phyloP scores from a whole-genome alignment of 805 yeast species.

The Pichia membranifaciens region DNA sequence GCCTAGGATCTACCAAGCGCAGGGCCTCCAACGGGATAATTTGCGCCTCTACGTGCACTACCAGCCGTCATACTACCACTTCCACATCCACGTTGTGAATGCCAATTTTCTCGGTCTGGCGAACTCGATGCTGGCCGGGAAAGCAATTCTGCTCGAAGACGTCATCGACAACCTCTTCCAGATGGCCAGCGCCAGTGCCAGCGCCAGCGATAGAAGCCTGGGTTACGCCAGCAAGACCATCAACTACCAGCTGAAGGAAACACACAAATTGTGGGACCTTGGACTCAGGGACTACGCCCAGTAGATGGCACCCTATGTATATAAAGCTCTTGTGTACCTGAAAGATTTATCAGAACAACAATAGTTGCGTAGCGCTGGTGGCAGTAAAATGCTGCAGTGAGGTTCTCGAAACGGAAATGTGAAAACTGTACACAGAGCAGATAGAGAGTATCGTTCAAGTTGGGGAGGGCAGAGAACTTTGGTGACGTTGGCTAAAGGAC shows the following conservation, averaged over 20 bases:
- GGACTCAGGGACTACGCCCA: constrained; percentile 20
- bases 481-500: too few relatives aligned
- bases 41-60: constrained; percentile 81
- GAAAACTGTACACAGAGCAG: neutral
- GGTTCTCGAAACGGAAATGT: neutral
- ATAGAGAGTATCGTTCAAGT: too few relatives aligned
- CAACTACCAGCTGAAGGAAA: constrained; percentile 66
- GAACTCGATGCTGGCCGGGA: constrained; percentile 65
- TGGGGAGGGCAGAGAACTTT: too few relatives aligned
- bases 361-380: too few relatives aligned
- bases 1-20: constrained; percentile 34
- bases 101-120: constrained; percentile 63
- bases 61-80: constrained; percentile 94
- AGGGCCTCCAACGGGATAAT: constrained; percentile 43
- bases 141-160: constrained; percentile 76
- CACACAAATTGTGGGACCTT: constrained; percentile 64
- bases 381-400: too few relatives aligned
- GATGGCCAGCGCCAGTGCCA: constrained; percentile 35
- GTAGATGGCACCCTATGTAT: neutral
- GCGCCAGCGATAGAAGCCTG: too few relatives aligned
- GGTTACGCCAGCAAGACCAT: constrained; percentile 57
- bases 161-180: constrained; percentile 64
- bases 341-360: too few relatives aligned
- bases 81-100: constrained; percentile 87
- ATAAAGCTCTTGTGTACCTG: too few relatives aligned